Base-by-base conservation (phyloP, 352 stramenopile species). In the Phytopythium delawarense region DNA sequence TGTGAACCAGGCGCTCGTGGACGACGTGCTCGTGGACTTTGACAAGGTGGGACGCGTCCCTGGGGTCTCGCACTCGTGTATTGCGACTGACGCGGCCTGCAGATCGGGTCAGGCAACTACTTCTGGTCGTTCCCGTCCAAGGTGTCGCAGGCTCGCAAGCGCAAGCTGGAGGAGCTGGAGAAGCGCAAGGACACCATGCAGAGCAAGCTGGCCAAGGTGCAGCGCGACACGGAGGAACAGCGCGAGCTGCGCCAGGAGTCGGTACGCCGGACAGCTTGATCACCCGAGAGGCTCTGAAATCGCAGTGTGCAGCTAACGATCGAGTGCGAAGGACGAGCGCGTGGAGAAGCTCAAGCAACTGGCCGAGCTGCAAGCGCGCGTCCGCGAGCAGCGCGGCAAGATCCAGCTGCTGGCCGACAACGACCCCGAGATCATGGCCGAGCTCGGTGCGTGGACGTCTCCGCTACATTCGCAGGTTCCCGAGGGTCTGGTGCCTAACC, bases 71-170 rank as follows among this genome's bases (percentile, higher is more conserved):
- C 20, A 1, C 6, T 39, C 11, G 34, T 39, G 11, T 15, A 59
- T 40, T 12, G 44, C 5, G 18, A n/a, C 18, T 52, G 40, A 32
- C 23, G 8, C 20, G 37, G 37, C 20, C 56, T 46, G 28, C 60
- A 87, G 81, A 94, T 94, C 61, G 86, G 86, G 20, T 92, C 86
- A 28, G 86, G 80, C 20, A 94, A 94, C 61, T 94, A 94, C 76
- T 94, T 94, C 61, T 94, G 86, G 86, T 94, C 86, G 20, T 94
- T 93, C 61, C 86, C 84, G 52, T 91, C 80, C 65, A 94, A 93
- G 65, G 35, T 88, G 12, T 90, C 84, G 49, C 81, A 93, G 69
- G 79, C 87, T 39, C 75, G 80, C 34, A 94, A 92, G 69, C 79
- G 81, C 35, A 94, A 92, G 48, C 69, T 94, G 30, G 63, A 50